These are phyloP conservation scores for Arachnomyces sp. DNA, from an alignment of 2,329 filamentous ascomycete species.

Conservation along the genomic window DNA sequence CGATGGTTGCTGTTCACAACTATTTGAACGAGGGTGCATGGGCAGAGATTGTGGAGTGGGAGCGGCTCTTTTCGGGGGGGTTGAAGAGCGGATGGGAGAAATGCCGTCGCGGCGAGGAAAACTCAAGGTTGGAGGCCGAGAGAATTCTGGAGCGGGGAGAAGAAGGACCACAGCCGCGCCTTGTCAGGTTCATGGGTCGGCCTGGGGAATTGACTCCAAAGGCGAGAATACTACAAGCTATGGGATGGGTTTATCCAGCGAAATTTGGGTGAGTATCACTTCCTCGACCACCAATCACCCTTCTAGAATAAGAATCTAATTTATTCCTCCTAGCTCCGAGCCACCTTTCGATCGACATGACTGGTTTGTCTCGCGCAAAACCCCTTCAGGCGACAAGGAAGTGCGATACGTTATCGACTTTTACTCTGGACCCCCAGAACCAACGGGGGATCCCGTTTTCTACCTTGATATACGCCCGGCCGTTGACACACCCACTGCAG, in stretches of 20 bases:
- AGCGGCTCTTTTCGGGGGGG: constrained; percentile 71
- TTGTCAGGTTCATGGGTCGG: constrained; percentile 81
- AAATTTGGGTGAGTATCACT: constrained; percentile 59
- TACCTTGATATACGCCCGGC: constrained; percentile 91
- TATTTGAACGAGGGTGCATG: constrained; percentile 97
- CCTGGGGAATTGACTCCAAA: constrained; percentile 88
- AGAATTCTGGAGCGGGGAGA: constrained; percentile 9
- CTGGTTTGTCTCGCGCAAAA: constrained; percentile 78
- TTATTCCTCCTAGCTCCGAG: constrained; percentile 50
- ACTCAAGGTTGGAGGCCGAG: constrained; percentile 48
- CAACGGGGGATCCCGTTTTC: constrained; percentile 86
- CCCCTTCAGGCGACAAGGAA: constrained; percentile 61
- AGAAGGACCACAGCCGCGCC: constrained; percentile 51
- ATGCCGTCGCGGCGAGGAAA: constrained; percentile 65
- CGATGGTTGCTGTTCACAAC: constrained; percentile 97
- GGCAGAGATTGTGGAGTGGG: constrained; percentile 91
- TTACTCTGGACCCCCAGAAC: constrained; percentile 74
- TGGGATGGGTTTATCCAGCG: constrained; percentile 70
- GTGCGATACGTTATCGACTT: constrained; percentile 96
- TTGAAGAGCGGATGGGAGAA: constrained; percentile 63
- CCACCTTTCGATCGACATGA: constrained; percentile 95
- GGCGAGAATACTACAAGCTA: constrained; percentile 69
- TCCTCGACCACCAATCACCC: constrained; percentile 11
- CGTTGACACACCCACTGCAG: constrained; percentile 67
- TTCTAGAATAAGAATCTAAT: constrained; percentile 5